These are phyloP conservation scores for Xylariales sp. DNA, from an alignment of 2,329 filamentous ascomycete genomes.

Conservation along the genomic window DNA sequence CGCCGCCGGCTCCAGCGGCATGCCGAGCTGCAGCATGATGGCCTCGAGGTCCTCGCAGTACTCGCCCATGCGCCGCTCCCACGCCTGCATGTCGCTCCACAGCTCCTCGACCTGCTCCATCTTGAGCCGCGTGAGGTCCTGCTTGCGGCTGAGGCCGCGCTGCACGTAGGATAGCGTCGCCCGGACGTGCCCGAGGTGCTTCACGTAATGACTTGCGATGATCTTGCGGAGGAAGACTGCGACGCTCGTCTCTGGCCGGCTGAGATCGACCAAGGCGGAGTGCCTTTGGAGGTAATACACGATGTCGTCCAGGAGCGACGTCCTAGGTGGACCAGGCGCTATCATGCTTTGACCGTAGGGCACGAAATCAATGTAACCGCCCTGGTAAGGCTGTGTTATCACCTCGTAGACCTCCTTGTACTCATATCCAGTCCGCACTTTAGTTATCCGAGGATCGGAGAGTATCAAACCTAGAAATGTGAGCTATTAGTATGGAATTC, in stretches of 20 bases:
- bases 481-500: not conserved
- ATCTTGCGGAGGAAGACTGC: constrained; percentile 18
- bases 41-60: constrained; percentile 19
- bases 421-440: constrained; percentile 12
- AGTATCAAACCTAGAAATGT: constrained; percentile 13
- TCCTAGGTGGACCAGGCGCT: constrained; percentile 12
- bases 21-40: constrained; percentile 19
- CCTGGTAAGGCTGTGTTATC: constrained; percentile 14
- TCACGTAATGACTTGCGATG: constrained; percentile 17
- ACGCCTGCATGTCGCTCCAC: constrained; percentile 21
- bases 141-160: constrained; percentile 18
- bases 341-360: constrained; percentile 7
- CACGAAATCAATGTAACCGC: constrained; percentile 20
- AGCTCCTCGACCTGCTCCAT: constrained; percentile 18
- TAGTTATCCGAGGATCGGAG: constrained; percentile 16
- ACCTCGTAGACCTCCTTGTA: constrained; percentile 11
- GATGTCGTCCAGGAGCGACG: constrained; percentile 17
- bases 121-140: constrained; percentile 13
- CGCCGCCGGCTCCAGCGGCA: constrained; percentile 12
- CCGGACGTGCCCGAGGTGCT: constrained; percentile 16
- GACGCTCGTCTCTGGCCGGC: constrained; percentile 10
- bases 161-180: constrained; percentile 15
- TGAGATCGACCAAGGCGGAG: constrained; percentile 7
- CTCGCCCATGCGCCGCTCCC: constrained; percentile 19
- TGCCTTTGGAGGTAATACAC: constrained; percentile 17